Conservation (phyloP, 306 rosid genomes). For the Abrus pulchellus region DNA sequence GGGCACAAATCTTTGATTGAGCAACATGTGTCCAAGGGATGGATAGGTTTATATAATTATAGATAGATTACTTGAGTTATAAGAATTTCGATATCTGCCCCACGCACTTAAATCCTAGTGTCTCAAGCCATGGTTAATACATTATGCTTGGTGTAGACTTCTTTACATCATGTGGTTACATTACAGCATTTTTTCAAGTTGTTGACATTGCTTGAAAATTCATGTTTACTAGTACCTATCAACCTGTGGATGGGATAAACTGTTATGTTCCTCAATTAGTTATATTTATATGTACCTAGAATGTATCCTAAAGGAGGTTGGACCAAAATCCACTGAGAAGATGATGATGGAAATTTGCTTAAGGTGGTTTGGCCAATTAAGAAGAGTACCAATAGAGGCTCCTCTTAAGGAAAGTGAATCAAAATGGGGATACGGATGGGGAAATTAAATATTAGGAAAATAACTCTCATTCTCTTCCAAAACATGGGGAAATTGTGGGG, state of each 20-base stretch:
- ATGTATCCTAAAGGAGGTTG: background rate
- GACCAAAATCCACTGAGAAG: background rate
- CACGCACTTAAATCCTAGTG: background rate
- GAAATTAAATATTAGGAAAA: background rate
- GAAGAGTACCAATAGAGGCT: background rate
- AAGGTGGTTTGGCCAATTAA: background rate
- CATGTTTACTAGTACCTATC: background rate
- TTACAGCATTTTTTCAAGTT: background rate
- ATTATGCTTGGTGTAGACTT: background rate
- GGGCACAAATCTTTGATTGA: no score
- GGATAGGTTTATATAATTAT: no score
- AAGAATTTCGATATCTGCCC: background rate
- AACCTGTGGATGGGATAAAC: background rate
- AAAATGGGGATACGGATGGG: background rate
- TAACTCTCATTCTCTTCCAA: background rate
- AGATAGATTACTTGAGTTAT: background rate
- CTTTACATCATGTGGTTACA: background rate
- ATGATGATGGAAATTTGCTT: background rate
- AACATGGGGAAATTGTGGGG: background rate
- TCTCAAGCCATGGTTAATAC: slow-evolving; percentile 5
- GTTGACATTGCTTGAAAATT: slow-evolving; percentile 7
- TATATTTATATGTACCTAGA: background rate
- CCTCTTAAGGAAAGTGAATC: background rate
- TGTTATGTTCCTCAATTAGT: background rate
- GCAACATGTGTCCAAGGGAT: no score